phyloP scores from a whole-genome alignment of 345 rosid genomes.

The Arabidopsis arenosa region DNA sequence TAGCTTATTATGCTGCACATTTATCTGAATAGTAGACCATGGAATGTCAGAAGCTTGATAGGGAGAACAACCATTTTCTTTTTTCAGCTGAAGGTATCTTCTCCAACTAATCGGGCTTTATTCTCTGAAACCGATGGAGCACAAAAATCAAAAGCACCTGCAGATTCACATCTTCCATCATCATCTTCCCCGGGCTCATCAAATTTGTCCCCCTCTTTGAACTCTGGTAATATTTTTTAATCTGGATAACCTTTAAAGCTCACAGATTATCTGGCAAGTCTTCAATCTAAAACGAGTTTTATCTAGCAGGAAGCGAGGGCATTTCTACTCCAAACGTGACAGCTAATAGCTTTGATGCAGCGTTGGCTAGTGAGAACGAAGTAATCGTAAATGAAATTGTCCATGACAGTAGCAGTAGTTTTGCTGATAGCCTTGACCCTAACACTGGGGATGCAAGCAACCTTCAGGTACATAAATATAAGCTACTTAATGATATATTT shows the following conservation, averaged over 20 bases:
- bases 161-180: conserved; percentile 47
- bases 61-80: conserved; percentile 5
- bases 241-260: conserved; percentile 25
- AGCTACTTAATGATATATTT: not conserved
- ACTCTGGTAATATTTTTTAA: conserved; percentile 33
- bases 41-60: not conserved
- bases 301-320: conserved; percentile 30
- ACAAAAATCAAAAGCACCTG: conserved; percentile 34
- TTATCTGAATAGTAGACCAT: conserved; percentile 20
- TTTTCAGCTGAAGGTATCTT: conserved; percentile 30
- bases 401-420: conserved; percentile 59
- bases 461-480: conserved; percentile 61
- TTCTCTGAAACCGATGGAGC: conserved; percentile 52
- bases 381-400: conserved; percentile 78
- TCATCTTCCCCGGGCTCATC: conserved; percentile 51
- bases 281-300: conserved; percentile 29
- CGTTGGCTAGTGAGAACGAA: conserved; percentile 70
- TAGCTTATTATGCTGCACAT: conserved; percentile 27
- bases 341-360: conserved; percentile 41
- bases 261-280: conserved; percentile 12
- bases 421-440: conserved; percentile 52
- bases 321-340: conserved; percentile 31
- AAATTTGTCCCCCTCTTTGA: conserved; percentile 38
- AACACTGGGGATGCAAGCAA: conserved; percentile 50
- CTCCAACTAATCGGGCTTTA: conserved; percentile 44